phyloP scores from a whole-genome alignment of 2,329 filamentous ascomycete genomes.

The Didymella sp. region DNA sequence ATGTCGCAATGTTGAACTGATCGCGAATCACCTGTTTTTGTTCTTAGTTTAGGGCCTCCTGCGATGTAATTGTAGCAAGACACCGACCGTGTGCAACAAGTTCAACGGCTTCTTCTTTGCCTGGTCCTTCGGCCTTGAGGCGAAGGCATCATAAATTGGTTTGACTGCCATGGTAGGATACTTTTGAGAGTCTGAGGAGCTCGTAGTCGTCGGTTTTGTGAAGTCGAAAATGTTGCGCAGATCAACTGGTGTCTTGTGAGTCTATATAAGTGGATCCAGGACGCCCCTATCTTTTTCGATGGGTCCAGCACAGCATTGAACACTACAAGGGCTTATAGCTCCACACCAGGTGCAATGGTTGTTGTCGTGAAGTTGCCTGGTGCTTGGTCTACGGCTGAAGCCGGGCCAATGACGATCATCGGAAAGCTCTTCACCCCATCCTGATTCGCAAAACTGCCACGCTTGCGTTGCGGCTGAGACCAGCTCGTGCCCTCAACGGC shows the following conservation, averaged over 20 bases:
- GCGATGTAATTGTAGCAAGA: background rate
- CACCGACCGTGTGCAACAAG: background rate
- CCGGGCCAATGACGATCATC: background rate
- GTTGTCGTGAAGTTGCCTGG: background rate
- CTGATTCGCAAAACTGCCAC: background rate
- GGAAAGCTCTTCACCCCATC: background rate
- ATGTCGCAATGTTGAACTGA: slow-evolving; percentile 16
- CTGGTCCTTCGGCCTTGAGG: slow-evolving; percentile 3
- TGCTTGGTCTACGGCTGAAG: background rate
- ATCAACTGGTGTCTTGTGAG: slow-evolving; percentile 2
- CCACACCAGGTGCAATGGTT: background rate
- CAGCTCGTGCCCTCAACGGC: background rate
- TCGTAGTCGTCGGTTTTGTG: background rate
- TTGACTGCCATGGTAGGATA: background rate
- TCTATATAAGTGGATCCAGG: slow-evolving; percentile 1
- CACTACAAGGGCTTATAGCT: background rate
- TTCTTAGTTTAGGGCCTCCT: background rate
- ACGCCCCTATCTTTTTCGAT: background rate
- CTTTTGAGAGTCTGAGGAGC: background rate
- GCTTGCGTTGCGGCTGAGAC: background rate
- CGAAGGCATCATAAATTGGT: background rate
- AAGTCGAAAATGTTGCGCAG: background rate
- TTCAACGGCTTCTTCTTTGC: background rate
- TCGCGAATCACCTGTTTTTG: slow-evolving; percentile 6
- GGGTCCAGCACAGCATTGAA: background rate